Percentiles rank a stretch among this genome's conserved stretches.
These are phyloP conservation scores for Acer saccharum DNA, from an alignment of 345 rosid species.

Conservation along the genomic window DNA sequence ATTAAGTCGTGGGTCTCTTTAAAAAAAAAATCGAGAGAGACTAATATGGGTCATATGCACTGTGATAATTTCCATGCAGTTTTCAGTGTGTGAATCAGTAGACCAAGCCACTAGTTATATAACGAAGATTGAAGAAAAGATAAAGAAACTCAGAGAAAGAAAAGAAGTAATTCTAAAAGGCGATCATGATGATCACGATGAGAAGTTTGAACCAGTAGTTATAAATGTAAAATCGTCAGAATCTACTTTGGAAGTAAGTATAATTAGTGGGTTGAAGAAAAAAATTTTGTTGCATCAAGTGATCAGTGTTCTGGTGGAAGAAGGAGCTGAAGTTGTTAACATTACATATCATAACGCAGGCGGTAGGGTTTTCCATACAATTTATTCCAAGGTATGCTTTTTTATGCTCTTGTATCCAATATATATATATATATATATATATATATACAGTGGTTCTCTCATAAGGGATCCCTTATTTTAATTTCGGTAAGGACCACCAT, in stretches of 20 bases:
- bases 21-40: too few species aligned
- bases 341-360: neutral
- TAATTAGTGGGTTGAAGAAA: neutral
- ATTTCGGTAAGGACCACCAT: too few species aligned
- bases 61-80: neutral
- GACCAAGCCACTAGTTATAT: conserved; percentile 10
- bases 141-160: conserved; percentile 1
- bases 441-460: too few species aligned
- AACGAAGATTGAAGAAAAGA: conserved; percentile 4
- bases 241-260: conserved; percentile 8
- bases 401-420: too few species aligned
- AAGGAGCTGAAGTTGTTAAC: conserved; percentile 19
- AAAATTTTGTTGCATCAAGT: neutral
- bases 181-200: neutral
- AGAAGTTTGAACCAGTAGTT: neutral
- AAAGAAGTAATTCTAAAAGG: neutral
- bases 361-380: neutral
- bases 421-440: too few species aligned
- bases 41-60: too few species aligned
- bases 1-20: too few species aligned
- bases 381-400: conserved; percentile 10
- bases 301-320: conserved; percentile 15
- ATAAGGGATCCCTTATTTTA: too few species aligned
- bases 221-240: neutral
- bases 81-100: neutral